Base-by-base conservation (phyloP, 106 monocot species). In the Platanthera zijinensis region DNA sequence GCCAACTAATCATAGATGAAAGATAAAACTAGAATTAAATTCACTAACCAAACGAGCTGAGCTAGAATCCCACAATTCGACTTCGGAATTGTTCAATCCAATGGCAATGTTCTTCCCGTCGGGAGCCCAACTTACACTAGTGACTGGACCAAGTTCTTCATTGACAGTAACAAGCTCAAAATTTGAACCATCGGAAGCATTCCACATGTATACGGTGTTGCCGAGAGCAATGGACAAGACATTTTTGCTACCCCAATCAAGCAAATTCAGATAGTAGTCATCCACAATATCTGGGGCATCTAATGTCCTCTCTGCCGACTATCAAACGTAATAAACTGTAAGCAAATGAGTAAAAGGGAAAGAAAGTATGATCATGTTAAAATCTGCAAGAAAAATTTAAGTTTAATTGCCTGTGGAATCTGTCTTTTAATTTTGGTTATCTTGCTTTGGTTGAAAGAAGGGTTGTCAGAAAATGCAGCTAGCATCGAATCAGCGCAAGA, bases 71-170 rank as follows among this genome's bases (percentile, higher is more conserved):
- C 82, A 89, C 47, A 89, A 51, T 52, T 89, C 83, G 9, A 89
- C 51, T 11, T 85, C 67, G 10, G 88, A 85, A 11, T 74, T 78
- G 56, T 83, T 78, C 66, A 89, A 66, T 39, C 88, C 88, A 19
- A 89, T 45, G 7, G 88, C 88, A 39, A 89, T 71, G 76, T 85
- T 83, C 48, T 52, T 71, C 1, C 88, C 88, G 56, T 89, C 88
- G 6, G 88, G 85, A 54, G 88, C 88, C 88, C 88, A 89, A 51
- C 78, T 85, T 53, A 89, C 85, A 39, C 88, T 89, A 47, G 88
- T 89, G 21, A 89, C 81, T 10, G 88, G 85, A 28, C 88, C 88
- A 22, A 48, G 19, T 63, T 85, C 83, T 1, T 85, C 88, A 32
- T 83, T 79, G 0, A 85, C 80, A 10, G 83, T 89, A 21, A 81